Percentiles rank a stretch among this genome's conserved stretches.
These are phyloP conservation scores for Globisporangium abappressorium DNA, from an alignment of 352 stramenopile genomes.

Conservation along the genomic window DNA sequence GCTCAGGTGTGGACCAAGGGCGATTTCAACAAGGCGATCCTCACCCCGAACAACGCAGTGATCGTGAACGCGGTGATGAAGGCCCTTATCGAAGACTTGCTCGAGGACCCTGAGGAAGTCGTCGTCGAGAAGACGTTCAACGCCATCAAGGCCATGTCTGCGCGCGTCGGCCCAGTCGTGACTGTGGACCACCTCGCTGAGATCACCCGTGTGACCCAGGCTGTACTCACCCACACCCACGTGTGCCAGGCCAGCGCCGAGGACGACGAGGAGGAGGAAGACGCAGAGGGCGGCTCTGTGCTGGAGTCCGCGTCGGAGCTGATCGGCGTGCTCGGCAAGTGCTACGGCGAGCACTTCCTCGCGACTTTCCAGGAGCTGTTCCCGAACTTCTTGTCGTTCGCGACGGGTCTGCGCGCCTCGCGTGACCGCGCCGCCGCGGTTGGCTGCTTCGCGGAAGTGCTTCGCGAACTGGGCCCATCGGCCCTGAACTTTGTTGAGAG, in stretches of 20 bases:
- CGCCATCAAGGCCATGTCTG: slow-evolving; percentile 94
- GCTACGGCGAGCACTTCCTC: slow-evolving; percentile 92
- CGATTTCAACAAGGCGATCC: slow-evolving; percentile 74
- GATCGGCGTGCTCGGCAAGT: slow-evolving; percentile 91
- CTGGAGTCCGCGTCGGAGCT: slow-evolving; percentile 94
- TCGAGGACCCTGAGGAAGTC: slow-evolving; percentile 75
- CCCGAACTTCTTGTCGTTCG: slow-evolving; percentile 88
- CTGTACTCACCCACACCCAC: slow-evolving; percentile 88
- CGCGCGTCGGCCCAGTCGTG: slow-evolving; percentile 90
- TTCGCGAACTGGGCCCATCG: slow-evolving; percentile 85
- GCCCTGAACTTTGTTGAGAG: slow-evolving; percentile 83
- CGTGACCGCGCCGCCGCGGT: slow-evolving; percentile 93
- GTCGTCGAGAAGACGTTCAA: slow-evolving; percentile 96
- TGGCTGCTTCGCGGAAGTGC: slow-evolving; percentile 94
- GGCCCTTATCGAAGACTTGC: slow-evolving; percentile 69
- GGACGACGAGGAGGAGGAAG: slow-evolving; percentile 90
- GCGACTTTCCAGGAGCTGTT: slow-evolving; percentile 90
- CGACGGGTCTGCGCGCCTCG: slow-evolving; percentile 86
- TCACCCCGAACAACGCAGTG: slow-evolving; percentile 74
- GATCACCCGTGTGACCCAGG: slow-evolving; percentile 84
- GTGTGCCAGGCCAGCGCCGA: slow-evolving; percentile 87
- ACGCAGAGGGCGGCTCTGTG: slow-evolving; percentile 92
- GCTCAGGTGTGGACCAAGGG: slow-evolving; percentile 82
- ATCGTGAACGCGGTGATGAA: slow-evolving; percentile 81
- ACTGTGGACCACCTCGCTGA: slow-evolving; percentile 82